Evolutionary conservation across 352 stramenopile genomes (phyloP).

Genomic region (Pythium rhizo-oryzae): DNA sequence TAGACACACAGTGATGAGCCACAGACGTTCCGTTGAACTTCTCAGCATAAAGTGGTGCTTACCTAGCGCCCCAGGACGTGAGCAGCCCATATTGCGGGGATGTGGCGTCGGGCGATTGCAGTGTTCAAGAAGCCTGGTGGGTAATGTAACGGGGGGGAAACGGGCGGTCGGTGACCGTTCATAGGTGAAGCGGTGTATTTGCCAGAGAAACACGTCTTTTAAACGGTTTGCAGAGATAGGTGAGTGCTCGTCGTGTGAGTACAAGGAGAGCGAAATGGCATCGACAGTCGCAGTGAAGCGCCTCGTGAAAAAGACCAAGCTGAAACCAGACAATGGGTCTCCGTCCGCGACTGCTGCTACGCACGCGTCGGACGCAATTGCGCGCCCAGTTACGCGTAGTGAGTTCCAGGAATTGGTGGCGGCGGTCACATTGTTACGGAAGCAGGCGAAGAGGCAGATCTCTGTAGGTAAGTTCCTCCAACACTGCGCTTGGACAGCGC

Average conservation of each 20-base stretch:
- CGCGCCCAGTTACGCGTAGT: conserved; percentile 50
- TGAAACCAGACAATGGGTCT: neutral
- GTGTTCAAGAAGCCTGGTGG: neutral
- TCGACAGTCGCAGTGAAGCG: conserved; percentile 6
- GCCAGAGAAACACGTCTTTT: no score
- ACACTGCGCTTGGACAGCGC: neutral
- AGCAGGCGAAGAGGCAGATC: conserved; percentile 46
- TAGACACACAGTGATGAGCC: neutral
- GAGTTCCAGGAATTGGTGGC: conserved; percentile 66
- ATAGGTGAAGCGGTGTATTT: neutral
- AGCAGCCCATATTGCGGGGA: conserved; percentile 47
- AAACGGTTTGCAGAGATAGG: no score
- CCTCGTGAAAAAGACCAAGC: conserved; percentile 16
- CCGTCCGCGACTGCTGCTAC: conserved; percentile 12
- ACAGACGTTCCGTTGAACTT: neutral
- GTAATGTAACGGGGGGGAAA: conserved; percentile 3
- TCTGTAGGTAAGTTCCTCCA: conserved; percentile 32
- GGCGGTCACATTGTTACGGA: conserved; percentile 49
- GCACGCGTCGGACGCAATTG: conserved; percentile 19
- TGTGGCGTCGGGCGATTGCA: neutral
- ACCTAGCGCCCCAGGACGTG: conserved; percentile 48
- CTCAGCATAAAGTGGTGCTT: neutral
- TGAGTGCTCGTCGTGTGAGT: no score
- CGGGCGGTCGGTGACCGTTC: conserved; percentile 8
- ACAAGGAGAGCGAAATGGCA: neutral